Evolutionary conservation across 345 rosid genomes (phyloP), one percentile per base, ranked within the genome.

Genomic region (Schrenkiella parvula): DNA sequence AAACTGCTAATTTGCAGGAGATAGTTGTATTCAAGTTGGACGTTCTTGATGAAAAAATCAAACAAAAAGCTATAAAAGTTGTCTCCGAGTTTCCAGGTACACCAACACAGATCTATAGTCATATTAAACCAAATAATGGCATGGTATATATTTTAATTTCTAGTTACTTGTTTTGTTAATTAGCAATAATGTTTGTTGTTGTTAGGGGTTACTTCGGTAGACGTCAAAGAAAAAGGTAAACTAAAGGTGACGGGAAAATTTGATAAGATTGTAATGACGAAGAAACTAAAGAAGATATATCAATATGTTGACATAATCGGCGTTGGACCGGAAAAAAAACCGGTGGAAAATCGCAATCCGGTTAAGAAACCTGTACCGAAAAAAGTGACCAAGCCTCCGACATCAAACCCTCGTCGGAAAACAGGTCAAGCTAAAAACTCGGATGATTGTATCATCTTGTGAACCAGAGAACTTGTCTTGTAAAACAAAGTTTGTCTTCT

Each of bases 11-110:
- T 35, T 54, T 19, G 65, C 19, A 69, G 66, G 47, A 69, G 0
- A 39, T 10, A 58, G 48, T 57, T 46, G 47, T 58, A 10, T 70
- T 70, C 66, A 57, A 46, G 74, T 34, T 70, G 56, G 66, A 68
- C 4, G 54, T 21, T n/a, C 5, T 42, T 21, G 73, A 68, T 1
- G 25, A 56, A 56, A 56, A 5, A 42, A 42, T 42, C 43, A 55
- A 43, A 68, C 43, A 37, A 25, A 68, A 2, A 42, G 73, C 54
- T 55, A 29, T 68, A 44, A 68, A 42, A 54, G 54, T 7, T 41
- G 63, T 67, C 4, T 67, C 41, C 1, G 41, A 67, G 13, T 53
- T 67, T 54, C 52, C 31, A 53, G 41, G 62, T 39, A 52, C 6
- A 8, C 3, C 1, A 19, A 46, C 23, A 48, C 21, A 38, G 7